A percentile compares a stretch with the other conserved stretches of the same genome.
These are phyloP conservation scores for Sporothrix mexicana DNA, from an alignment of 2,329 filamentous ascomycete species.

Conservation along the genomic window DNA sequence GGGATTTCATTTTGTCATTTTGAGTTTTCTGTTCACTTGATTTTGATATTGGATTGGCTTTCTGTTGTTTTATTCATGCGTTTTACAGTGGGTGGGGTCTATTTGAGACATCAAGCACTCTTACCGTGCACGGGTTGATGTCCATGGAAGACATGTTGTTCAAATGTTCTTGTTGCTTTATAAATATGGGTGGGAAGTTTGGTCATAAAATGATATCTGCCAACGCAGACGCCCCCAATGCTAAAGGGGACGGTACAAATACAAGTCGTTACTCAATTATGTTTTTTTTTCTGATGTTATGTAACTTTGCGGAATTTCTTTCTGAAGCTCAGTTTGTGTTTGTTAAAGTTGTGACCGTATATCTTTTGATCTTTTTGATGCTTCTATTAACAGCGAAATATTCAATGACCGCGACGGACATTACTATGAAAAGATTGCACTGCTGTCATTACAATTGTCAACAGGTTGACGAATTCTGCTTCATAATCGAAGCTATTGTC, in stretches of 20 bases:
- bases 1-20: constrained; percentile 10
- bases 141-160: not conserved
- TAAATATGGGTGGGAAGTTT: constrained; percentile 18
- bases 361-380: too few species aligned
- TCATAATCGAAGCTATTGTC: not conserved
- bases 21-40: not conserved
- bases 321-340: too few species aligned
- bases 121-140: not conserved
- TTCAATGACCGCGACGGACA: too few species aligned
- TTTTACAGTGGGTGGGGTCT: not conserved
- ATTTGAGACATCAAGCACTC: not conserved
- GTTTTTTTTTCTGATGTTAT: not conserved
- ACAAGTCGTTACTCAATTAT: not conserved
- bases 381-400: too few species aligned
- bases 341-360: too few species aligned
- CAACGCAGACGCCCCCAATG: not conserved
- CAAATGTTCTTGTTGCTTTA: not conserved
- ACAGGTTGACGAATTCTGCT: too few species aligned
- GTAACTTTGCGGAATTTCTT: too few species aligned
- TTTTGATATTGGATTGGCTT: not conserved
- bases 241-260: not conserved
- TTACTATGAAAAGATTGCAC: too few species aligned
- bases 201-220: constrained; percentile 10
- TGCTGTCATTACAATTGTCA: too few species aligned
- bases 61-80: not conserved